Evolutionary conservation across 306 rosid species (phyloP), one percentile per base, ranked within the genome.

Genomic region (Castanea sativa): DNA sequence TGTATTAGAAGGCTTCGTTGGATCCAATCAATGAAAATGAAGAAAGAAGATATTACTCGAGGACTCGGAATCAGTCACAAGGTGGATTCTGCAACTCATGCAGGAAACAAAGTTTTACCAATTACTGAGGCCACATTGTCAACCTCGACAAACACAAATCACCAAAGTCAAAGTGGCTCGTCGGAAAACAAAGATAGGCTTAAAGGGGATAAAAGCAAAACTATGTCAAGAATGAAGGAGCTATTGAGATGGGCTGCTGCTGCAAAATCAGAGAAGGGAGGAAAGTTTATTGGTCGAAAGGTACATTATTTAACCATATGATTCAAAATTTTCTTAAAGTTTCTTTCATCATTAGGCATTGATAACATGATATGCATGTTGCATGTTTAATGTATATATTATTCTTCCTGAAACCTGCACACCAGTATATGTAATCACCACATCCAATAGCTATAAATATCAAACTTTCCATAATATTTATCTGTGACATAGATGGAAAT

Each of bases 161-260:
- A 70, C 12, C 85, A 77, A 77, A 71, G 86, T 55, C 85, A 79
- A 77, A 71, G 86, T 55, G 83, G 81, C 76, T 11, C 45, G 5
- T 55, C 79, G 60, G 86, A 80, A 27, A 78, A 76, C 82, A 85
- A 88, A 76, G 92, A 80, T 25, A 80, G 55, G 73, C 1, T 30
- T 16, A 92, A 87, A 29, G 89, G 85, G 55, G 90, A 88, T 3
- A 92, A 77, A 75, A 76, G 76, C 75, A 91, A 88, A 82, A 58
- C 89, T 68, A 60, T 89, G 69, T 88, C 98, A 8, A 95, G 92
- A 86, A 87, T 95, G 96, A 95, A 93, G 80, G 96, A 95, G 90
- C 85, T 95, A 0, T 81, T 93, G 69, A 89, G 96, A 87, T 93
- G 99, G 99, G 97, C 93, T 57, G 86, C 93, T 20, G 82, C 91